Base-by-base conservation (phyloP, 805 yeast genomes). In the Yamadazyma scolyti region DNA sequence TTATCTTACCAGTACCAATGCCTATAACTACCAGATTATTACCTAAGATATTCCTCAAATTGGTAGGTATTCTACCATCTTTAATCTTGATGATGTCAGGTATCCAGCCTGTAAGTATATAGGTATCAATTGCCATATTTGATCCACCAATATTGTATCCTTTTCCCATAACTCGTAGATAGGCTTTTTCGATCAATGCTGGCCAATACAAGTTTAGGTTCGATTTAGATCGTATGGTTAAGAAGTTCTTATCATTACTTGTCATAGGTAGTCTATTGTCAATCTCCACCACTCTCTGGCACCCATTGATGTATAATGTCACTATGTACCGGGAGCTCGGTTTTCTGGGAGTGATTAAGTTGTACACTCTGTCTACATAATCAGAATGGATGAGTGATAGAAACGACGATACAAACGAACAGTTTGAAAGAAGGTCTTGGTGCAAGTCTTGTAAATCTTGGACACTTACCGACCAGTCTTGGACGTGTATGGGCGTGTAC, bases 131-230 rank as follows among this genome's bases (percentile, higher is more conserved):
- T 2, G 82, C 82, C 47, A 84, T 75, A 49, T 87, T 85, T 0
- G 95, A 85, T 0, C 96, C 96, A 1, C 51, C 46, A 27, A 77
- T 73, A n/a, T 61, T 61, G 44, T 81, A 81, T 3, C 86, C 82
- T 2, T 61, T 57, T 1, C 77, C 75, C 55, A 68, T 54, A 0
- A 81, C 50, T 43, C 75, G 74, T 36, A 87, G 58, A 46, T 75
- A 82, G 0, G 94, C 93, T 44, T 82, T 79, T 52, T 88, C 96
- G 1, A 84, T 41, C n/a, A 85, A 43, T 0, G 85, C 82, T 0
- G 89, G 89, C 83, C 87, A 79, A 4, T 52, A 43, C 3, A 74
- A 41, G 1, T 39, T 20, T 3, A 43, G 49, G 34, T 63, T 54
- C 2, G 58, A 33, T 4, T 42, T 35, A 4, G 76, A 71, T 13